Conservation (phyloP, 768 basidiomycete species). For the Pisolithus orientalis region DNA sequence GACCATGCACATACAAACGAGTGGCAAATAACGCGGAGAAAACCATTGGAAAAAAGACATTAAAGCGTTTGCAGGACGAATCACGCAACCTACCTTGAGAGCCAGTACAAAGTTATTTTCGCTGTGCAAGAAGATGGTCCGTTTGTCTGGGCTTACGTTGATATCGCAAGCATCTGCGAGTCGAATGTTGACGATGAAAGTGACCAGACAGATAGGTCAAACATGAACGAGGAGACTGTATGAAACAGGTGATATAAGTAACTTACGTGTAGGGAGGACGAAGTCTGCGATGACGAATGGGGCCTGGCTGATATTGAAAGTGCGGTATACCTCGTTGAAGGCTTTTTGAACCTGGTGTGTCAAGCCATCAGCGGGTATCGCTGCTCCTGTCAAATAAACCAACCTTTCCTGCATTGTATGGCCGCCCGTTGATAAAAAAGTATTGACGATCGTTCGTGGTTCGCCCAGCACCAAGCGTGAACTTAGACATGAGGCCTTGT, state of each 20-base stretch:
- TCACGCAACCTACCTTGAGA: slow-evolving; percentile 52
- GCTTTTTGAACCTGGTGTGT: slow-evolving; percentile 67
- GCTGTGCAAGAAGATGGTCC: slow-evolving; percentile 88
- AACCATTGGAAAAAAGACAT: background rate
- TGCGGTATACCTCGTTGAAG: slow-evolving; percentile 88
- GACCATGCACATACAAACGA: background rate
- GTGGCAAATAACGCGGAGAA: too few species aligned
- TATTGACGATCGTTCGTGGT: slow-evolving; percentile 83
- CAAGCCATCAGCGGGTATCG: too few species aligned
- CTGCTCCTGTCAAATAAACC: background rate
- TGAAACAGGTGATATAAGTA: background rate
- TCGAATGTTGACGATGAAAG: background rate
- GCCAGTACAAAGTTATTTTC: slow-evolving; percentile 74
- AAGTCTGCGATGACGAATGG: slow-evolving; percentile 86
- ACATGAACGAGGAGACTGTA: background rate
- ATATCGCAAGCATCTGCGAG: slow-evolving; percentile 73
- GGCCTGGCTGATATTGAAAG: slow-evolving; percentile 67
- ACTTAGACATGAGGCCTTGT: slow-evolving; percentile 80
- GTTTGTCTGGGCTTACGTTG: slow-evolving; percentile 94
- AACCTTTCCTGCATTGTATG: slow-evolving; percentile 75
- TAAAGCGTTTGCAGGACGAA: background rate
- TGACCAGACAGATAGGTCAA: background rate
- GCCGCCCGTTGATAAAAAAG: slow-evolving; percentile 88
- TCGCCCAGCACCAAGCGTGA: slow-evolving; percentile 67
- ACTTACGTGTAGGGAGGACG: slow-evolving; percentile 68